A percentile compares a stretch with the other conserved stretches of the same genome.
Evolutionary conservation across 257 asterid species (phyloP).

Genomic region (Ilex aquifolium): DNA sequence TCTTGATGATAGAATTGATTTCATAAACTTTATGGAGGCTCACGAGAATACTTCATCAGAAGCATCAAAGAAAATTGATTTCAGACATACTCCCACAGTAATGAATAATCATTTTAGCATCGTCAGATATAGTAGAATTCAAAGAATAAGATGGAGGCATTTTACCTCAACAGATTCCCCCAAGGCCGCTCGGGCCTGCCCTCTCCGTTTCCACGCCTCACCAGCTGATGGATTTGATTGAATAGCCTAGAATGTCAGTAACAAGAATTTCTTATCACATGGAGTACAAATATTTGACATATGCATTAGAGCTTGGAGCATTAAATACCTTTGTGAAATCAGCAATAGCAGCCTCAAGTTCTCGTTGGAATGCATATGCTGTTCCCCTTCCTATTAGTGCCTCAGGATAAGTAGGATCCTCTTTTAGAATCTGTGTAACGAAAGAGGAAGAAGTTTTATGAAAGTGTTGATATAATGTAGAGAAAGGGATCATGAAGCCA

Average conservation of each 20-base stretch:
- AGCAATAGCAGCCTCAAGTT: conserved; percentile 87
- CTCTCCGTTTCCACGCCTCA: conserved; percentile 99
- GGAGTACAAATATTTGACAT: not conserved
- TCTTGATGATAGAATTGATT: not conserved
- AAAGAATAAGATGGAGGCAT: not conserved
- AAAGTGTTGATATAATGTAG: conserved; percentile 10
- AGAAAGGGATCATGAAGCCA: conserved; percentile 10
- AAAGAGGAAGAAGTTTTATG: conserved; percentile 13
- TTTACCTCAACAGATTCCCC: conserved; percentile 92
- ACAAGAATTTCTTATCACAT: not conserved
- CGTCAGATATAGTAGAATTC: not conserved
- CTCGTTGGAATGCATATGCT: conserved; percentile 95
- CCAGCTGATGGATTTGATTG: conserved; percentile 88
- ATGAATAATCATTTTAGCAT: not conserved
- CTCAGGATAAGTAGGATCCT: conserved; percentile 91
- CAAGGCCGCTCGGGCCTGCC: conserved; percentile 97
- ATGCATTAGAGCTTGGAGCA: not conserved
- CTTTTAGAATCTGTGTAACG: conserved; percentile 61
- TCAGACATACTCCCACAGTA: not conserved
- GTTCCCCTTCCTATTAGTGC: conserved; percentile 99
- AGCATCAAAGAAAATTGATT: not conserved
- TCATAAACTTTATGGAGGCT: not conserved
- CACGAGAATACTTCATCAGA: not conserved
- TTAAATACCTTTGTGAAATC: conserved; percentile 81
- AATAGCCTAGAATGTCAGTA: conserved; percentile 53